Conservation (phyloP, 257 asterid species). For the Plantago major region DNA sequence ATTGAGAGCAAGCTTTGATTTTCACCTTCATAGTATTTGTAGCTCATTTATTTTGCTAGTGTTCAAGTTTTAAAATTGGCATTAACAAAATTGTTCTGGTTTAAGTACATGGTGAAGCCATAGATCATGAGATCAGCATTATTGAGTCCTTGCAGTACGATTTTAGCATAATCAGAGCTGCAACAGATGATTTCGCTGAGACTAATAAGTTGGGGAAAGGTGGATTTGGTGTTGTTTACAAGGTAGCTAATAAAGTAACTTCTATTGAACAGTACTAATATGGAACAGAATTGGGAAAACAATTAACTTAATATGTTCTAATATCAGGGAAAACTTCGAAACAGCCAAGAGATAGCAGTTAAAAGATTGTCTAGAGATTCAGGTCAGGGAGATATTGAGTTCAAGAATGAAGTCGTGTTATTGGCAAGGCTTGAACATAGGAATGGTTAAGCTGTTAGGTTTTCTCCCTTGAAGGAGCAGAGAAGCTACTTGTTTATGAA, state of each 20-base stretch:
- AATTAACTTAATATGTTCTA: background rate
- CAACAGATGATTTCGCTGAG: constrained; percentile 12
- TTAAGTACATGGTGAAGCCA: background rate
- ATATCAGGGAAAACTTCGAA: constrained; percentile 9
- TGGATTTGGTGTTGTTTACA: constrained; percentile 14
- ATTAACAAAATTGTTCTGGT: background rate
- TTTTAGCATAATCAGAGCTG: constrained; percentile 12
- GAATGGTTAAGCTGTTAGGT: constrained; percentile 8
- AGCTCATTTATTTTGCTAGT: background rate
- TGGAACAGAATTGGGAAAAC: background rate
- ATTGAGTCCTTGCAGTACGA: constrained; percentile 10
- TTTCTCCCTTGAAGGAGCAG: background rate
- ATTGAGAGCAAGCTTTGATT: background rate
- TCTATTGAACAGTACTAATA: background rate
- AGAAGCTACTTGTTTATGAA: constrained; percentile 10
- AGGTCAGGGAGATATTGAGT: constrained; percentile 12
- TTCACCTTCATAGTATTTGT: background rate
- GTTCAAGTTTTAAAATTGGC: background rate
- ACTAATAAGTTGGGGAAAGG: constrained; percentile 18
- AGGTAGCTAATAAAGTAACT: background rate
- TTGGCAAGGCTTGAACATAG: constrained; percentile 6
- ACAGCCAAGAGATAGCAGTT: constrained; percentile 11
- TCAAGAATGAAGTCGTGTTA: constrained; percentile 12
- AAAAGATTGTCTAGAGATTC: constrained; percentile 8
- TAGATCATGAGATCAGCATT: constrained; percentile 3